phyloP scores from a whole-genome alignment of 1,284 basidiomycete genomes.

The Anthracocystis walkeri region DNA sequence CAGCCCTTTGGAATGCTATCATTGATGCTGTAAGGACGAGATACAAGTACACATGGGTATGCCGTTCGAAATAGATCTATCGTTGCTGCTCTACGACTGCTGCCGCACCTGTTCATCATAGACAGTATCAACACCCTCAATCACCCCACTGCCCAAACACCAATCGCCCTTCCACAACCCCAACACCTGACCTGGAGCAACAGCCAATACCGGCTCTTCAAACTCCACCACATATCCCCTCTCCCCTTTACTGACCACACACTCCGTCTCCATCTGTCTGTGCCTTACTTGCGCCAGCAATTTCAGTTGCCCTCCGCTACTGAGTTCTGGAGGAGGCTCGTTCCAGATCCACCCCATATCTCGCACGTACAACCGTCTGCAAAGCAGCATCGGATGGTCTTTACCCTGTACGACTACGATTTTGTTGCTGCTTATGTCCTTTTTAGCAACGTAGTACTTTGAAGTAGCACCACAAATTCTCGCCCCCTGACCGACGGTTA shows the following conservation, averaged over 20 bases:
- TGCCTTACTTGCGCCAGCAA: slow-evolving; percentile 82
- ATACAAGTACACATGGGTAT: slow-evolving; percentile 6
- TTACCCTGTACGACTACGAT: slow-evolving; percentile 81
- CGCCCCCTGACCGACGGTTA: slow-evolving; percentile 86
- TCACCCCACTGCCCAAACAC: slow-evolving; percentile 86
- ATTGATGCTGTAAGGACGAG: not conserved
- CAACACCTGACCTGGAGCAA: slow-evolving; percentile 84
- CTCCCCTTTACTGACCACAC: slow-evolving; percentile 68
- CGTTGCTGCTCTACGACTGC: no score
- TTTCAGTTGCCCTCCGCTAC: slow-evolving; percentile 74
- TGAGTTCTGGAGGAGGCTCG: slow-evolving; percentile 43
- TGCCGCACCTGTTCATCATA: slow-evolving; percentile 22
- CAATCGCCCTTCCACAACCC: slow-evolving; percentile 80
- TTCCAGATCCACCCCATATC: slow-evolving; percentile 47
- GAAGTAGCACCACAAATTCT: slow-evolving; percentile 76
- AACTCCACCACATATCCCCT: slow-evolving; percentile 71
- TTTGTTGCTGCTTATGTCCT: slow-evolving; percentile 76
- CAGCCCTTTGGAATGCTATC: not conserved
- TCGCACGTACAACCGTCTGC: slow-evolving; percentile 30
- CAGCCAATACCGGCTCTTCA: slow-evolving; percentile 76
- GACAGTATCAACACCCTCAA: slow-evolving; percentile 69
- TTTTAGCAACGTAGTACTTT: slow-evolving; percentile 81
- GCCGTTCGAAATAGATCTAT: no score
- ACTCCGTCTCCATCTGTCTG: slow-evolving; percentile 75
- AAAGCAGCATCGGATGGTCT: slow-evolving; percentile 79